Conservation (phyloP, 2,329 filamentous ascomycete species). For the Tolypocladium ovalisporum region DNA sequence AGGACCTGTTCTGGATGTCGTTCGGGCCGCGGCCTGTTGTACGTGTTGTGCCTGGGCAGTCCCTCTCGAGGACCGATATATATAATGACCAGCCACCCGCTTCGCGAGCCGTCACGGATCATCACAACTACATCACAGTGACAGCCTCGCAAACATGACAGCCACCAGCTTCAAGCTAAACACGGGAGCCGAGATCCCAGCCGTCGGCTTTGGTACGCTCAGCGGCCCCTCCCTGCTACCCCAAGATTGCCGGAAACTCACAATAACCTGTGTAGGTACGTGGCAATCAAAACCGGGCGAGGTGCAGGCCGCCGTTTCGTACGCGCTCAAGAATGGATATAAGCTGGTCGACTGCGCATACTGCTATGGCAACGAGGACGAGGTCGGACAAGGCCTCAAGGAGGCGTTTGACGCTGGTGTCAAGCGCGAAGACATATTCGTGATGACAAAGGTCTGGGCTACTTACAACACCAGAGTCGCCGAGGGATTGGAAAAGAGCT, state of each 20-base stretch:
- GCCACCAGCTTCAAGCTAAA: constrained; percentile 47
- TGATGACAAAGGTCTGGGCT: constrained; percentile 79
- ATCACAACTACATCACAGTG: background rate
- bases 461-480: constrained; percentile 64
- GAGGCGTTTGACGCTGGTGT: constrained; percentile 60
- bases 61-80: background rate
- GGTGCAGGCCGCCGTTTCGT: constrained; percentile 45
- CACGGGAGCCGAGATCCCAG: constrained; percentile 51
- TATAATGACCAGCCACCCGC: background rate
- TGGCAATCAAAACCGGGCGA: constrained; percentile 53
- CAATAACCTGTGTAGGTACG: constrained; percentile 33
- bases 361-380: constrained; percentile 72
- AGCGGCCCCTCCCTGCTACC: background rate
- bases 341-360: constrained; percentile 60
- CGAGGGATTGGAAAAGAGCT: constrained; percentile 59
- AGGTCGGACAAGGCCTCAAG: constrained; percentile 68
- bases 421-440: constrained; percentile 70
- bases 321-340: constrained; percentile 47
- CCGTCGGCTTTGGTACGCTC: constrained; percentile 47
- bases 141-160: background rate
- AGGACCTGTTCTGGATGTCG: constrained; percentile 2
- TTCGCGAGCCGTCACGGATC: no score
- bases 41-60: background rate
- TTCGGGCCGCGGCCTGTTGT: background rate
- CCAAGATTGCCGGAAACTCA: background rate